phyloP scores from a whole-genome alignment of 2,329 filamentous ascomycete genomes.

The Massarina eburnea region DNA sequence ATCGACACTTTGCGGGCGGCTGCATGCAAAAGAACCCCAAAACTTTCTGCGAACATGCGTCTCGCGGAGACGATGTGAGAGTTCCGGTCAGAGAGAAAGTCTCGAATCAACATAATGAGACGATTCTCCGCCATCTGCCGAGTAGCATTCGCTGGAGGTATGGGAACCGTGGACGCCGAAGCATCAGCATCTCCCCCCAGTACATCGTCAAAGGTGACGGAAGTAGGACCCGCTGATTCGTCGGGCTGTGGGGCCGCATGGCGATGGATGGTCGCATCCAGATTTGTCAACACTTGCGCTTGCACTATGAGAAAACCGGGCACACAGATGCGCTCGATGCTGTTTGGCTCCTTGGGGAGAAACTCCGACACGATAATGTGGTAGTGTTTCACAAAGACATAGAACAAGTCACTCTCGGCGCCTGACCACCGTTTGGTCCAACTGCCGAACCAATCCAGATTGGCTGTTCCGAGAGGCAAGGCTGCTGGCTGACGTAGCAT shows the following conservation, averaged over 20 bases:
- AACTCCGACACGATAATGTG: slow-evolving; percentile 74
- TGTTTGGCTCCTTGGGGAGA: slow-evolving; percentile 50
- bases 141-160: slow-evolving; percentile 69
- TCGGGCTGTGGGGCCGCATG: slow-evolving; percentile 52
- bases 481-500: slow-evolving; percentile 66
- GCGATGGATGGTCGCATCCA: slow-evolving; percentile 83
- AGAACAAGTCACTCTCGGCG: slow-evolving; percentile 84
- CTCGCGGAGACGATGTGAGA: slow-evolving; percentile 58
- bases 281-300: slow-evolving; percentile 74
- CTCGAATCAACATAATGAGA: slow-evolving; percentile 77
- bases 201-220: slow-evolving; percentile 68
- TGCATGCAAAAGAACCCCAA: slow-evolving; percentile 72
- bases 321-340: slow-evolving; percentile 62
- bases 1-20: slow-evolving; percentile 74
- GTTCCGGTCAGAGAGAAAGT: slow-evolving; percentile 69
- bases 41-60: slow-evolving; percentile 74
- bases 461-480: slow-evolving; percentile 67
- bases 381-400: slow-evolving; percentile 87
- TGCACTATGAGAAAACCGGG: slow-evolving; percentile 81
- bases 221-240: slow-evolving; percentile 45
- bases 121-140: slow-evolving; percentile 88
- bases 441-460: slow-evolving; percentile 80
- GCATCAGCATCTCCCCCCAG: slow-evolving; percentile 65
- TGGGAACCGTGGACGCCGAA: slow-evolving; percentile 61
- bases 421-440: slow-evolving; percentile 88